Conservation (phyloP, 2,329 filamentous ascomycete species). For the Aspergillus tanneri region DNA sequence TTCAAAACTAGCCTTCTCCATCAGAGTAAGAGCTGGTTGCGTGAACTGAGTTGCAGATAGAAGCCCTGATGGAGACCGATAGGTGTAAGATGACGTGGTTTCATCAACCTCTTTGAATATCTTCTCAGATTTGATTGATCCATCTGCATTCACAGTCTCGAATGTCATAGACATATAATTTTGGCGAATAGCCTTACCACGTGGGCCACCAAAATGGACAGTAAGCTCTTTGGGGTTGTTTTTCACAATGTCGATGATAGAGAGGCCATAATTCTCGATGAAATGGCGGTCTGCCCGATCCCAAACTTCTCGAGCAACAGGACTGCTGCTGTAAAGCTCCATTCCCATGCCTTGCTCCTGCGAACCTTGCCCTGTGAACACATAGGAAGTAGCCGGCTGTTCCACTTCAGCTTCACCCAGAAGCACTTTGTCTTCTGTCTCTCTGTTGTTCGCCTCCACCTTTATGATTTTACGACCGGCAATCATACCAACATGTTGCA, state of each 20-base stretch:
- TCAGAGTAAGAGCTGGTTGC: conserved; percentile 91
- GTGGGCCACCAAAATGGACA: conserved; percentile 94
- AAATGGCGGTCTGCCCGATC: conserved; percentile 97
- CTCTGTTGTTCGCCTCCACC: conserved; percentile 92
- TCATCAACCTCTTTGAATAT: conserved; percentile 99
- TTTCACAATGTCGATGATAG: conserved; percentile 97
- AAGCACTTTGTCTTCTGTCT: conserved; percentile 94
- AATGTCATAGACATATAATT: conserved; percentile 99
- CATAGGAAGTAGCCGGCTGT: conserved; percentile 92
- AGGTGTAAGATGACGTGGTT: conserved; percentile 92
- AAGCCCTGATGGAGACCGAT: conserved; percentile 89
- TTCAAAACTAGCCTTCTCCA: conserved; percentile 99
- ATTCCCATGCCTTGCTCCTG: conserved; percentile 99
- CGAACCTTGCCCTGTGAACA: conserved; percentile 97
- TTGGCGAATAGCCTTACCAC: conserved; percentile 93
- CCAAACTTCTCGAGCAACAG: conserved; percentile 96
- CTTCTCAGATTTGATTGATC: conserved; percentile 93
- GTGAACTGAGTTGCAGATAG: conserved; percentile 98
- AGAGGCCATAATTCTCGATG: conserved; percentile 97
- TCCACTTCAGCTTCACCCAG: conserved; percentile 95
- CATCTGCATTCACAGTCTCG: conserved; percentile 91
- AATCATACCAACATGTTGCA: conserved; percentile 97
- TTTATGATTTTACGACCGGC: conserved; percentile 99
- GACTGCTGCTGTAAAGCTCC: conserved; percentile 92
- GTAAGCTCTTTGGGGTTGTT: conserved; percentile 99